Conservation (phyloP, 108 stramenopile genomes). For the Nannochloropsis oceanica region DNA sequence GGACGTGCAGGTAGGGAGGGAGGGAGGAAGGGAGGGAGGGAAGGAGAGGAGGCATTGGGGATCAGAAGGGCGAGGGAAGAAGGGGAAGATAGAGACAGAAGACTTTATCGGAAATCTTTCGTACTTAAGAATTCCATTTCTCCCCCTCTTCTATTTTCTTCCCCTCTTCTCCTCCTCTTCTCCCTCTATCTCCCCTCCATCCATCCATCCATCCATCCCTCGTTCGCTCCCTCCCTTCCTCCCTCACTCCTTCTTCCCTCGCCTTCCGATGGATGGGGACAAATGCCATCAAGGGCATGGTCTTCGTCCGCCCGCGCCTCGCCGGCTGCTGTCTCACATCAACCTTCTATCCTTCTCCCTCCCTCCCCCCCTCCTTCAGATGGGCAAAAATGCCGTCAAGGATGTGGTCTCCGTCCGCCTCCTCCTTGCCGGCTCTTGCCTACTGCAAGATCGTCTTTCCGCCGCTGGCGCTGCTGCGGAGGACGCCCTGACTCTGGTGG, state of each 20-base stretch:
- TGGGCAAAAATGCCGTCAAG: not conserved
- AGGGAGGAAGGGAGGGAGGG: not conserved
- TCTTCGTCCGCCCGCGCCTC: not conserved
- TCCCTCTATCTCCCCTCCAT: not conserved
- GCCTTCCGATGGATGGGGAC: not conserved
- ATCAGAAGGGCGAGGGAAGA: not conserved
- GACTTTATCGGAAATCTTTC: too few relatives aligned
- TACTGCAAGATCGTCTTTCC: not conserved
- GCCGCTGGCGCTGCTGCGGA: not conserved
- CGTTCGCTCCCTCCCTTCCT: too few relatives aligned
- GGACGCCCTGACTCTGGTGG: not conserved
- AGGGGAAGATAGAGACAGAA: not conserved
- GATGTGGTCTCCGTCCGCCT: not conserved
- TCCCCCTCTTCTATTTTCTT: not conserved
- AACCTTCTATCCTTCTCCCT: too few relatives aligned
- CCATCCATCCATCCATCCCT: too few relatives aligned
- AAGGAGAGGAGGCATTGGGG: not conserved
- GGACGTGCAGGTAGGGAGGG: not conserved
- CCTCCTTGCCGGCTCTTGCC: not conserved
- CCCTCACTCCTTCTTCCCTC: too few relatives aligned
- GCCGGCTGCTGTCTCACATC: too few relatives aligned
- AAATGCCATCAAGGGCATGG: not conserved
- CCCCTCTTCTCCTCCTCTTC: not conserved
- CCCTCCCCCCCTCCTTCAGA: not conserved
- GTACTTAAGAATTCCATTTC: not conserved